Base-by-base conservation (phyloP, 345 rosid species). In the Microcos paniculata region DNA sequence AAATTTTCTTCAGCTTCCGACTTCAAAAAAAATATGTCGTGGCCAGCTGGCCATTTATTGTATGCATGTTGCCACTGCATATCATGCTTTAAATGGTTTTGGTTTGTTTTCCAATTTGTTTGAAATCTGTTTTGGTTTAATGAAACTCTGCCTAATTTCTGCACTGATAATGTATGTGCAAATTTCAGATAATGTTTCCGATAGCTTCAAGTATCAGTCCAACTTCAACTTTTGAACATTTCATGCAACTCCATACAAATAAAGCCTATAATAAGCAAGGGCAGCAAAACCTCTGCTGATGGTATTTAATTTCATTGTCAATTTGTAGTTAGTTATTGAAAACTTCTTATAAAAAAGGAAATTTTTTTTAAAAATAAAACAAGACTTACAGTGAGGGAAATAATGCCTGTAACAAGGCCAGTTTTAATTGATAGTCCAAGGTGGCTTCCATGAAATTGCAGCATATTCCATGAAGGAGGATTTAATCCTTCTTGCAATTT, bases 391-490 rank as follows among this genome's bases (percentile, higher is more conserved):
- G 98, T 92, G 89, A 96, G 99, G 59, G 97, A 96, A 67, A 96
- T 88, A 48, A 96, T 89, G 81, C 98, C 99, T 13, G 99, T 96
- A 55, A 89, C 75, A 55, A 93, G 76, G 59, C 98, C 98, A 11
- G 98, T 90, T 87, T 90, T 96, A 2, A 89, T 79, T 8, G 88
- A 90, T 7, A 91, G 90, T 33, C 90, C 96, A 23, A 96, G 81
- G 80, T 91, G 79, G 68, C 79, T 84, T 59, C 98, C 99, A 69
- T 75, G 89, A 77, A 93, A 90, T 15, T 86, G 91, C 81, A 96
- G 77, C 99, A 90, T 88, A 76, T 90, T 87, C 98, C 91, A 89
- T 58, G 99, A 93, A 38, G 97, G 94, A 56, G 99, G 99, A 80
- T 96, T 96, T 46, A 96, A 78, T 45, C 99, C 99, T 85, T 88